phyloP scores from a whole-genome alignment of 169 alveolate species.

The Eimeria acervulina region DNA sequence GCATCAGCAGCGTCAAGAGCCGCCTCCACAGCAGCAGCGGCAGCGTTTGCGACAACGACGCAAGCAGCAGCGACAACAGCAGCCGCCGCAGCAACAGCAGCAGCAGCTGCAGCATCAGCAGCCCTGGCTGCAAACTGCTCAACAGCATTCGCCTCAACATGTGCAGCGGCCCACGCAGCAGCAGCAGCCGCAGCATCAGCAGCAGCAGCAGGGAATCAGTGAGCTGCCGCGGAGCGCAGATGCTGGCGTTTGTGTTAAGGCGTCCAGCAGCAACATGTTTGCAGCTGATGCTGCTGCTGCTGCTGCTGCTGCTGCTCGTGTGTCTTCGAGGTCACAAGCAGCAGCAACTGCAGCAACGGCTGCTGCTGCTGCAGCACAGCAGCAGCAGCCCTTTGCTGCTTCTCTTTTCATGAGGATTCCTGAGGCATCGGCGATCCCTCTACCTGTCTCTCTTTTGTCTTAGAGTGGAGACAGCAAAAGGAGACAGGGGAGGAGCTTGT shows the following conservation, averaged over 20 bases:
- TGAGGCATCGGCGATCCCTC: slow-evolving; percentile 21
- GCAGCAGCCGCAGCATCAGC: background rate
- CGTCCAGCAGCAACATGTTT: background rate
- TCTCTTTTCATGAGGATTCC: slow-evolving; percentile 33
- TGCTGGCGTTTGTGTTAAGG: background rate
- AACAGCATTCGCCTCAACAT: background rate
- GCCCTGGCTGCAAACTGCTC: background rate
- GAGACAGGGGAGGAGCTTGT: slow-evolving; percentile 16
- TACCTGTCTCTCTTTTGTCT: slow-evolving; percentile 47
- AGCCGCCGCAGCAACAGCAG: background rate
- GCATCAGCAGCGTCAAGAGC: background rate
- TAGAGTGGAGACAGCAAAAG: slow-evolving; percentile 2
- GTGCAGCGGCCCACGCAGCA: background rate
- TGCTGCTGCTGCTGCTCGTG: background rate
- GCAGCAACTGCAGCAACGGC: background rate
- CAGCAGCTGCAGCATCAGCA: background rate
- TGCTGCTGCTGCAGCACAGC: slow-evolving; percentile 20
- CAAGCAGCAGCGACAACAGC: background rate
- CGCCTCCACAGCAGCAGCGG: background rate
- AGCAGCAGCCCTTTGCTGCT: slow-evolving; percentile 28
- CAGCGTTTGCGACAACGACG: slow-evolving; percentile 5
- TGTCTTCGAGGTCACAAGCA: background rate
- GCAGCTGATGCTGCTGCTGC: background rate
- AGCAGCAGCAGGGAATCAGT: background rate
- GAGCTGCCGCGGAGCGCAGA: background rate